Base-by-base conservation (phyloP, 805 yeast species). In the Torulaspora maleeae region DNA sequence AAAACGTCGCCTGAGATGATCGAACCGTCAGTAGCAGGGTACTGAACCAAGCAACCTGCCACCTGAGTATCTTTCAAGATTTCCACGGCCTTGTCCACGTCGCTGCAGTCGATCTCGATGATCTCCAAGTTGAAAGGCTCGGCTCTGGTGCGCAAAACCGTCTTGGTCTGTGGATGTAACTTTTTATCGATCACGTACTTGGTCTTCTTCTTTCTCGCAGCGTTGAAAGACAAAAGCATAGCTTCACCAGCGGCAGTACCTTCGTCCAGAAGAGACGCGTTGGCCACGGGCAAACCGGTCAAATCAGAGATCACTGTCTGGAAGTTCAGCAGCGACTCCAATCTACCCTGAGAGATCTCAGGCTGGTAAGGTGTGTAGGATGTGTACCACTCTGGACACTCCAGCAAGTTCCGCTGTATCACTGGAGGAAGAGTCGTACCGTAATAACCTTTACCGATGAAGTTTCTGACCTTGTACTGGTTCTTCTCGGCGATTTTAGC, bases 341-440 rank as follows among this genome's bases (percentile, higher is more conserved):
- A 75, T 58, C 99, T 80, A 44, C 99, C 99, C 69, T 93, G 99
- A 1, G 96, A 85, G 47, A 93, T 90, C 66, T 93, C 99, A 0
- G 99, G 96, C 71, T 93, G 99, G 67, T 93, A 93, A 28, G 99
- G 99, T 19, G 99, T 93, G 66, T 93, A 93, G 1, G 97, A 88
- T 16, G 99, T 93, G 73, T 93, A 93, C 99, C 99, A 93, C 63
- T 89, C 96, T 5, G 99, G 99, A 50, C 83, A 80, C 67, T 93
- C 99, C 46, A 93, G 71, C 47, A 93, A 68, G 60, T 93, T 93
- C 64, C 99, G 80, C 71, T 87, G 95, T 55, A 93, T 86, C 28
- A 91, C 96, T 1, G 95, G 84, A 0, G 99, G 99, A 37, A 87
- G 72, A 42, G 78, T 73, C 0, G 98, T 91, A 48, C 95, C 95